Base-by-base conservation (phyloP, 345 rosid species). In the Gossypium raimondii region DNA sequence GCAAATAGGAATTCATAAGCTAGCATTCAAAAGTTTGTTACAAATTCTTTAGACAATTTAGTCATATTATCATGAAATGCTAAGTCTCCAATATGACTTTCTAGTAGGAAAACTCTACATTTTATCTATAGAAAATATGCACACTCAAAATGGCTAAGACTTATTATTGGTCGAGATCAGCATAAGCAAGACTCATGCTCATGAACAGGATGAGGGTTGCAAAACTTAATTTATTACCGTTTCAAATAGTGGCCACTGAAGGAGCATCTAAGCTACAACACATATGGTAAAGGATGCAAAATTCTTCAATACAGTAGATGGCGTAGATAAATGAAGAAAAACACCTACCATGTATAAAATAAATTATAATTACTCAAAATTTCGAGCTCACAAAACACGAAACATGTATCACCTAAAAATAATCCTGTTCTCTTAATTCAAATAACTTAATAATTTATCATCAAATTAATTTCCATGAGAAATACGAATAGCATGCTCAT, bases 1-100 rank as follows among this genome's bases (percentile, higher is more conserved):
- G 67, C 77, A 82, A 81, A 83, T 63, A 65, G 77, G 51, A 70
- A 73, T 56, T 48, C 45, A 74, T 83, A 73, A 81, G 81, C 57
- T 43, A 69, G 45, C 55, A 52, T 11, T 4, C 38, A 24, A 70
- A 68, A 69, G 12, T 58, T 72, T n/a, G 50, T 53, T 25, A 66
- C 77, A 65, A 48, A 9, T 61, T 18, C 71, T 78, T 72, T 9
- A 13, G 20, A 63, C 59, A 69, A 61, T 61, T 24, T 47, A 62
- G 58, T 60, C 71, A 78, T 48, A 77, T 65, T 29, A 61, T 50
- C 25, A 47, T 60, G 68, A 47, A 60, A 20, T 44, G 22, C 55
- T 38, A 24, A 59, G 27, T 14, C 51, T 58, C 20, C 24, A 29
- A 7, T 25, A 68, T 16, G 22, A 52, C 43, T 70, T 34, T n/a